Percentiles rank a stretch among this genome's conserved stretches.
These are phyloP conservation scores for Ophiostoma quercus DNA, from an alignment of 2,329 filamentous ascomycete genomes.

Conservation along the genomic window DNA sequence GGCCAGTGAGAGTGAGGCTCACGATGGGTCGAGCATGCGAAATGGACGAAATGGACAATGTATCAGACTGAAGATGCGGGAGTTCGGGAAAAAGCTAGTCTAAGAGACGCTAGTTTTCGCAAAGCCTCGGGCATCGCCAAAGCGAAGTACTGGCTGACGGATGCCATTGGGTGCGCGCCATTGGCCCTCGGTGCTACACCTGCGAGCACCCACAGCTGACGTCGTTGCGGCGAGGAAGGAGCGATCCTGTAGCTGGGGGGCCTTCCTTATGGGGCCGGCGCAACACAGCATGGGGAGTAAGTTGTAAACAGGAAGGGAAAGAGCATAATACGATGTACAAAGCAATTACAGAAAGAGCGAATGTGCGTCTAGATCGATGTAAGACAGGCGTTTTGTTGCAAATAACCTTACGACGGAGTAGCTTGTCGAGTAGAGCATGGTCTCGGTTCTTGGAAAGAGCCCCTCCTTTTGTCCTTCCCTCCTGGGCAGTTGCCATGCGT, in stretches of 20 bases:
- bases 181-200: background rate
- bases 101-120: conserved; percentile 19
- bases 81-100: conserved; percentile 18
- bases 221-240: conserved; percentile 12
- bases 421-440: background rate
- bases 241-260: conserved; percentile 15
- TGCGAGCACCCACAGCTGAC: conserved; percentile 14
- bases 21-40: background rate
- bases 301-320: background rate
- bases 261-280: conserved; percentile 16
- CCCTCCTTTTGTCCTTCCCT: conserved; percentile 19
- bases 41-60: conserved; percentile 12
- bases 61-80: conserved; percentile 12
- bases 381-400: conserved; percentile 4
- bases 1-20: conserved; percentile 10
- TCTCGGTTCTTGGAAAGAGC: conserved; percentile 15
- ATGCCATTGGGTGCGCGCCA: conserved; percentile 15
- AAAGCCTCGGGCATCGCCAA: conserved; percentile 24
- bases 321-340: background rate
- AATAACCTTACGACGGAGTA: background rate
- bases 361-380: background rate
- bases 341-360: background rate
- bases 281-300: background rate
- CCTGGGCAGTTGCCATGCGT: background rate
- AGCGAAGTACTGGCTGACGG: conserved; percentile 10